Percentiles rank a stretch among this genome's conserved stretches.
Evolutionary conservation across 768 basidiomycete species (phyloP).

Genomic region (Trametes cingulata): DNA sequence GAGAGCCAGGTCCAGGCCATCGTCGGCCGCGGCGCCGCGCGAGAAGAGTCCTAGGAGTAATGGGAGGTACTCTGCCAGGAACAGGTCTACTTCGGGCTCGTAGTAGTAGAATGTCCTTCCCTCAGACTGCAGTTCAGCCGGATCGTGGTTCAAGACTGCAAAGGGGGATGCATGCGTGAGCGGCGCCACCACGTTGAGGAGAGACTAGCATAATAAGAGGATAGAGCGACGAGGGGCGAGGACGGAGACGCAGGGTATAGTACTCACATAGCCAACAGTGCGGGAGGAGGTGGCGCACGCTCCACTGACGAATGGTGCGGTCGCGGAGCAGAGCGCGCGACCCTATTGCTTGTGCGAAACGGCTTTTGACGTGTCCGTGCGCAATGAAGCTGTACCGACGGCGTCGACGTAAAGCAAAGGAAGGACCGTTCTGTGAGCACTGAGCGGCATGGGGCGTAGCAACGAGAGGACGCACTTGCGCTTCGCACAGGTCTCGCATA

Average conservation of each 20-base stretch:
- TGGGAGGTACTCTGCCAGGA: neutral
- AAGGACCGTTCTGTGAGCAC: no score
- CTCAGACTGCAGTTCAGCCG: neutral
- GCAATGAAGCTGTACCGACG: neutral
- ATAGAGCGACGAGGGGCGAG: no score
- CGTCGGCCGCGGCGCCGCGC: neutral
- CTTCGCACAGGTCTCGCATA: neutral
- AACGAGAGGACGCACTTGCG: neutral
- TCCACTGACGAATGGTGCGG: neutral
- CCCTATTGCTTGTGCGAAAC: neutral
- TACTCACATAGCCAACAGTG: no score
- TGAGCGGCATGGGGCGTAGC: no score
- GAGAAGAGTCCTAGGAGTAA: neutral
- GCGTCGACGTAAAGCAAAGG: no score
- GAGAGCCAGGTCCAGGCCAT: neutral
- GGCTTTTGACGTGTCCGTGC: neutral
- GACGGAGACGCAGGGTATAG: no score
- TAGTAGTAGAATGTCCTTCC: neutral
- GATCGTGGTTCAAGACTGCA: neutral
- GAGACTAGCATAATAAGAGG: no score
- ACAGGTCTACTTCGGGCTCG: neutral
- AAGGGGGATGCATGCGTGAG: neutral
- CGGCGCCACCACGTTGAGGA: no score
- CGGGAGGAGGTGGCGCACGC: neutral
- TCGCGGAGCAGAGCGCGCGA: neutral